Base-by-base conservation (phyloP, 1,284 basidiomycete species). In the Fomes fomentarius region DNA sequence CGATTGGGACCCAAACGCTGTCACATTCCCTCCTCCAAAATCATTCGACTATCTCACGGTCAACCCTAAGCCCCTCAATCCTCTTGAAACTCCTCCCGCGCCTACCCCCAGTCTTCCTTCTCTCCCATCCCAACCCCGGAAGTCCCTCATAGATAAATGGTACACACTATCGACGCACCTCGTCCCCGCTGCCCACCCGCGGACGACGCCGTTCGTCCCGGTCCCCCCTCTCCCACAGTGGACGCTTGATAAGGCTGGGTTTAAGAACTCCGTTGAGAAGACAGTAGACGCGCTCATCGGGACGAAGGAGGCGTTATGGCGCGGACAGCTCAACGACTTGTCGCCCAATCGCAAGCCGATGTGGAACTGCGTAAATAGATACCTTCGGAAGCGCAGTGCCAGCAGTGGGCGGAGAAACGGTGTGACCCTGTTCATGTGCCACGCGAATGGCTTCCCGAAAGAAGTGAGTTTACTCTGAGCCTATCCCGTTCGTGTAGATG, bases 101-200 rank as follows among this genome's bases (percentile, higher is more conserved):
- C 21, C 10, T 6, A n/a, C 33, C 15, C 1, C 21, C 30, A 8
- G n/a, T 10, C 43, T 30, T 10, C 63, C 68, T 48, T 10, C 63
- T 24, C 56, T 71, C 48, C 66, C 71, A 37, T 62, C 68, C 33
- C 58, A 61, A 10, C 48, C 59, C 17, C 65, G 67, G 8, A 52
- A 50, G 24, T 59, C 51, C 17, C 47, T 55, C 21, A 61, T 71
- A 25, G 58, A 60, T 50, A 53, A 48, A 24, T 62, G 65, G 11
- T 85, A 76, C 66, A 69, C 63, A 14, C 65, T 79, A 4, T 81
- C 81, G 1, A 88, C 88, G 0, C 92, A 94, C 63, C 67, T 93
- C 30, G 70, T 91, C n/a, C 89, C 90, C 0, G 85, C 87, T 5
- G 84, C 87, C 0, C 82, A 82, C 64, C 82, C 90, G 3, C 79